Evolutionary conservation across 73 alveolate genomes (phyloP), one percentile per base, ranked within the genome.

Genomic region (Paramecium pentaurelia): DNA sequence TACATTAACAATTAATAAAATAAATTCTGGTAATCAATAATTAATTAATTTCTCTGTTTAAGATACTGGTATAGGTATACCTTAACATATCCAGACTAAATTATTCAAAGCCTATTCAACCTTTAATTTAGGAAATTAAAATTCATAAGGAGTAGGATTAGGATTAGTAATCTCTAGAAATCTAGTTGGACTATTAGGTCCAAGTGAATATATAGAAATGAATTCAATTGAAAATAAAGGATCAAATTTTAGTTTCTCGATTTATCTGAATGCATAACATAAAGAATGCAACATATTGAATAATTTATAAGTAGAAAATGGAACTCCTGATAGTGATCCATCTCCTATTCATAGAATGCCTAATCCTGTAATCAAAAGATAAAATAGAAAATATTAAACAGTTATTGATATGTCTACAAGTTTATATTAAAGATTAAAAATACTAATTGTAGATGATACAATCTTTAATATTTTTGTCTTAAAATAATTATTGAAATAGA

Each of bases 11-110:
- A 49, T 80, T 80, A 8, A 40, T 6, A 42, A 38, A 22, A 0
- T 44, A 7, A 25, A 4, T 12, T 34, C 49, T n/a, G 30, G 38
- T 14, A 80, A 49, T 4, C 16, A 32, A 12, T 12, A 25, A 44
- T 27, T 89, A 6, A 73, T 89, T 12, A 8, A 73, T 42, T 71
- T 89, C 22, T 42, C 77, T n/a, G 92, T 89, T 0, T 58, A 38
- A 16, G 94, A 89, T 71, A 89, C 94, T 14, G 94, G 94, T n/a
- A 42, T 89, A 27, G 94, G 94, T n/a, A 89, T 89, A 49, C 92
- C 86, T n/a, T 11, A 8, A 14, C 70, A 89, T 30, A 47, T 70
- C 8, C 14, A 89, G 30, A 40, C 8, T 58, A 47, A 71, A 42
- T 60, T 89, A 25, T 89, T 89, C 54, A 89, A 83, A 22, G 88